Evolutionary conservation across 2,329 filamentous ascomycete genomes (phyloP).

Genomic region (Annulohypoxylon truncatum): DNA sequence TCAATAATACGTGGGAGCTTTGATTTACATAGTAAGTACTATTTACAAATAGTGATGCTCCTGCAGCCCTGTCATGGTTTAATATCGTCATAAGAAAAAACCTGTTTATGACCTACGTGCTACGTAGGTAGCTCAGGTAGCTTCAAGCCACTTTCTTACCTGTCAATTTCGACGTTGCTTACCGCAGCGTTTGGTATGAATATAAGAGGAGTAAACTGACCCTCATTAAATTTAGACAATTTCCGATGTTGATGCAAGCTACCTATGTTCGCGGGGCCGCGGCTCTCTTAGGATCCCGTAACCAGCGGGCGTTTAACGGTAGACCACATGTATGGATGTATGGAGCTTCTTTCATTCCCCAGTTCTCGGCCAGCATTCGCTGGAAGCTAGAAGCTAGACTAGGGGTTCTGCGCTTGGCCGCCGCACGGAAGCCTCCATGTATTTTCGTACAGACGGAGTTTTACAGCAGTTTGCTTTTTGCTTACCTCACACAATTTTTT

Average conservation of each 20-base stretch:
- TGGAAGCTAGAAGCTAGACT: background rate
- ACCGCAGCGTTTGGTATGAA: conserved; percentile 9
- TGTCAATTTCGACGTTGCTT: conserved; percentile 1
- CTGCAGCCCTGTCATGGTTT: background rate
- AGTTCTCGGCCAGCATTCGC: conserved; percentile 26
- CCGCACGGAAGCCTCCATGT: conserved; percentile 24
- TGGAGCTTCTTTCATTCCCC: conserved; percentile 15
- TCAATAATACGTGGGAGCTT: conserved; percentile 7
- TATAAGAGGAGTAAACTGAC: conserved; percentile 26
- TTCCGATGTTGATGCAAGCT: conserved; percentile 27
- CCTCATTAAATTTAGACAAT: conserved; percentile 28
- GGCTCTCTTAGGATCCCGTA: conserved; percentile 9
- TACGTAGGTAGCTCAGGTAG: too few relatives aligned
- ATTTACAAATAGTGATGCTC: background rate
- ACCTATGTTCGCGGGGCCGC: conserved; percentile 19
- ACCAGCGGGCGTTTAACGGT: background rate
- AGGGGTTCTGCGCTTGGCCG: conserved; percentile 22
- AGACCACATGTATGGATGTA: background rate
- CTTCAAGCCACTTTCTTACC: background rate
- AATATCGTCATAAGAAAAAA: background rate
- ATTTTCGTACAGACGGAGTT: conserved; percentile 4
- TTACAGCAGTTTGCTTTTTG: conserved; percentile 19
- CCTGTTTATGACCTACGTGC: background rate
- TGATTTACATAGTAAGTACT: background rate
- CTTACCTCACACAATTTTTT: background rate